A percentile compares a stretch with the other conserved stretches of the same genome.
Evolutionary conservation across 73 alveolate genomes (phyloP).

Genomic region (Tetrahymena borealis): DNA sequence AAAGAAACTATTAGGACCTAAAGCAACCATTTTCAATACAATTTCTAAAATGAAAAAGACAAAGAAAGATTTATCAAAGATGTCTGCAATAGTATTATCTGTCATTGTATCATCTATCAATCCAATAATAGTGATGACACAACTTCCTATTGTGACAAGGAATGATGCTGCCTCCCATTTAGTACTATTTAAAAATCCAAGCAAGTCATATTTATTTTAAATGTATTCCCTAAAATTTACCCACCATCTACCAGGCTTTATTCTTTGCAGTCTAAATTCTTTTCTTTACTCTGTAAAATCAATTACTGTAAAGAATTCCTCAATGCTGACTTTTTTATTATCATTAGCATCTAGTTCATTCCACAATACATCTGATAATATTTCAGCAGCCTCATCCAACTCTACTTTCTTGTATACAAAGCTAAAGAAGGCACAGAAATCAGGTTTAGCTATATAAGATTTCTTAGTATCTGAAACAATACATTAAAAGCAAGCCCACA

Average conservation of each 20-base stretch:
- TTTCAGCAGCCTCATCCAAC: background rate
- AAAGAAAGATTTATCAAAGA: background rate
- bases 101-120: background rate
- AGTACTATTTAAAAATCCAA: background rate
- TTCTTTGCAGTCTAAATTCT: background rate
- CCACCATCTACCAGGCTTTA: background rate
- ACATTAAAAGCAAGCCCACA: slow-evolving; percentile 33
- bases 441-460: background rate
- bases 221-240: background rate
- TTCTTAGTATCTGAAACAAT: background rate
- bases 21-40: background rate
- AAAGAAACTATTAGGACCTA: background rate
- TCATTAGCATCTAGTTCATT: background rate
- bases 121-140: background rate
- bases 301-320: background rate
- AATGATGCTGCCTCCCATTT: background rate
- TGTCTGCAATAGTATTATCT: background rate
- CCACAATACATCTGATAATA: background rate
- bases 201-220: background rate
- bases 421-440: background rate
- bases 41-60: background rate
- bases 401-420: background rate
- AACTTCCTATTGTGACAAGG: background rate
- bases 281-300: background rate
- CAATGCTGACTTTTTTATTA: background rate